A percentile compares a stretch with the other conserved stretches of the same genome.
Evolutionary conservation across 176 grass and related monocot species (phyloP).

Genomic region (Musa schizocarpa): DNA sequence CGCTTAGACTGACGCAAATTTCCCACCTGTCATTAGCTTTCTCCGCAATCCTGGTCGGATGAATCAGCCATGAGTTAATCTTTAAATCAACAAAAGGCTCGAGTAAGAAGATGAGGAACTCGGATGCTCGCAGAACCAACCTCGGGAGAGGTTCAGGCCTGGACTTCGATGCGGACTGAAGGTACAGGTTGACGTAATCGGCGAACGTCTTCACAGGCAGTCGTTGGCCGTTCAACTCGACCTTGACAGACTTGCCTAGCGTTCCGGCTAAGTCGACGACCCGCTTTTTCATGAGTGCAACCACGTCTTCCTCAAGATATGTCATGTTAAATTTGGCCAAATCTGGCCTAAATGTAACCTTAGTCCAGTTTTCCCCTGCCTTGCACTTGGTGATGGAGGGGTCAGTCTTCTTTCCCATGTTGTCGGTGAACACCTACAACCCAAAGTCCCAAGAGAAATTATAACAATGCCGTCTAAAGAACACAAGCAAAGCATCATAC

Average conservation of each 20-base stretch:
- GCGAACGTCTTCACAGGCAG: constrained; percentile 41
- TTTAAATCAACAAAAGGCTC: not conserved
- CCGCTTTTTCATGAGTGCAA: constrained; percentile 85
- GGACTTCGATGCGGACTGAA: constrained; percentile 32
- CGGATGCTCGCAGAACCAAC: constrained; percentile 22
- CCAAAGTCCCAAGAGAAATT: not conserved
- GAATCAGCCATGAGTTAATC: not conserved
- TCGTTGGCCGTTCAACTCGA: constrained; percentile 64
- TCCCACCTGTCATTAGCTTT: constrained; percentile 81
- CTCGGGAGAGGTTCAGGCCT: constrained; percentile 21
- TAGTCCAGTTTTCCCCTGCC: constrained; percentile 74
- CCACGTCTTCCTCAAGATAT: constrained; percentile 67
- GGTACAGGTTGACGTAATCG: constrained; percentile 64
- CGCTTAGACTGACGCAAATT: constrained; percentile 59
- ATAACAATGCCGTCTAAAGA: no score
- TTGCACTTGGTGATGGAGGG: constrained; percentile 73
- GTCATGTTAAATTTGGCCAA: constrained; percentile 84
- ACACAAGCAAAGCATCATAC: no score
- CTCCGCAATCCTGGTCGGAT: constrained; percentile 28
- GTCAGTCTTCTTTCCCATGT: constrained; percentile 72
- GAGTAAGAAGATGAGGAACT: not conserved
- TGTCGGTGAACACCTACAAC: constrained; percentile 63
- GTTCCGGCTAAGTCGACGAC: constrained; percentile 80
- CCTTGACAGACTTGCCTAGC: constrained; percentile 69
- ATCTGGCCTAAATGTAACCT: constrained; percentile 77